Evolutionary conservation across 495 filamentous ascomycete species (phyloP), one percentile per base, ranked within the genome.

Genomic region (Aspergillus sparsus): DNA sequence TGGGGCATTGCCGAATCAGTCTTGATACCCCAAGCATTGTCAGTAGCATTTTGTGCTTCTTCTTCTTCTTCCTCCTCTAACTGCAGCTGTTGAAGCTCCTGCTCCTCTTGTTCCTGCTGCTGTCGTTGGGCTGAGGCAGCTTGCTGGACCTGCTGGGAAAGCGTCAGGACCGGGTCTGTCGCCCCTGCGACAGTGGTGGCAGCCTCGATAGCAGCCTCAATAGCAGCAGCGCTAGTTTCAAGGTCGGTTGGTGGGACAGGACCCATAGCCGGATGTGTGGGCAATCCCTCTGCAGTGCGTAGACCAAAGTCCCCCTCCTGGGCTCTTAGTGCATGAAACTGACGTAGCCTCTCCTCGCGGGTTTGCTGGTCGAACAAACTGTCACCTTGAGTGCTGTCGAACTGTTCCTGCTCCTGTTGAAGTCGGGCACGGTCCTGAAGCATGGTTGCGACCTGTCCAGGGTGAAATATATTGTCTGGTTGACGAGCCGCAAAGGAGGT

Each of bases 71-170:
- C 51, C 33, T 73, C 53, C 56, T 76, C 45, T 15, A 66, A 61
- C 49, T 69, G 63, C 35, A 61, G 61, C 18, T 61, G 60, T 69
- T 91, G 89, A 68, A 90, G 88, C 12, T 93, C 89, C 72, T 93
- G 90, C 49, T 53, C 49, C 42, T 66, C 49, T n/a, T 67, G 41
- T 54, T 74, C 69, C 44, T 88, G 79, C 62, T 85, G 80, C 65
- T 90, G 85, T 67, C 87, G 86, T 15, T 83, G 79, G 32, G 82
- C 80, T 49, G 85, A 84, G 10, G 84, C 85, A 21, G 91, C 89
- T 72, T 92, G 89, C 70, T 91, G 89, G 7, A 94, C 90, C 73
- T 93, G 91, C 72, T 96, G 89, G n/a, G 88, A 89, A 10, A 95
- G 80, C 35, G 90, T 91, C 1, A 92, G 80, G 33, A 71, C 59